phyloP scores from a whole-genome alignment of 2,329 filamentous ascomycete genomes.

The Teratosphaeria nubilosa region DNA sequence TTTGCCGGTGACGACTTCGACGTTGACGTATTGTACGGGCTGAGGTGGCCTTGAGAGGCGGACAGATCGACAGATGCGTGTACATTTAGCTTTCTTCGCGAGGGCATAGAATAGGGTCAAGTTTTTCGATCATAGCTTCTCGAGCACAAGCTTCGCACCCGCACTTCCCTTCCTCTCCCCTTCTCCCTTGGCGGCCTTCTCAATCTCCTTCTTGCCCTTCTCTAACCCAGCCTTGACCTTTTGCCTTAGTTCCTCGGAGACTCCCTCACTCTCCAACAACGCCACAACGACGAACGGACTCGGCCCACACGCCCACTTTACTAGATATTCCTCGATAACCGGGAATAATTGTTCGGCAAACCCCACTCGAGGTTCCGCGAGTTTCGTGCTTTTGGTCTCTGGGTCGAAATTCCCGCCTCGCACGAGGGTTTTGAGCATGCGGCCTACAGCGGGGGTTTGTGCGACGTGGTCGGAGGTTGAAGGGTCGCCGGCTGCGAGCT shows the following conservation, averaged over 20 bases:
- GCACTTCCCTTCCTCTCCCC: conserved; percentile 31
- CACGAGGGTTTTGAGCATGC: conserved; percentile 84
- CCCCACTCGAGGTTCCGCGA: conserved; percentile 63
- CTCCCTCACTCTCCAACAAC: conserved; percentile 57
- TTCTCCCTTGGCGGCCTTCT: conserved; percentile 51
- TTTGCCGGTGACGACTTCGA: not conserved
- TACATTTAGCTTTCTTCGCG: no score
- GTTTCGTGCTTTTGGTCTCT: conserved; percentile 56
- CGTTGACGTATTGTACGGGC: not conserved
- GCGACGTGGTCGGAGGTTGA: conserved; percentile 48
- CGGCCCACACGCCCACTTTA: conserved; percentile 76
- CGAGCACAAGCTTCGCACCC: conserved; percentile 37
- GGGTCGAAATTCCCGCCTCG: conserved; percentile 81
- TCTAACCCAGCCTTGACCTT: conserved; percentile 61
- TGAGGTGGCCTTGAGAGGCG: not conserved
- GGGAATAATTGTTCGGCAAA: conserved; percentile 79
- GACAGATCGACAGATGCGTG: no score
- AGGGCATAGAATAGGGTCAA: not conserved
- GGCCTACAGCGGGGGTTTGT: conserved; percentile 54
- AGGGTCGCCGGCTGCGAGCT: conserved; percentile 30
- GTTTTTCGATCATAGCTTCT: conserved; percentile 21
- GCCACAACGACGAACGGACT: conserved; percentile 81
- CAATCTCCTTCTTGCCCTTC: conserved; percentile 60
- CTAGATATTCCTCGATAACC: conserved; percentile 61
- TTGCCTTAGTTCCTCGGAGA: conserved; percentile 54